Conservation (phyloP, 192 early-diverging fungal genomes). For the Haplosporangium gracile region DNA sequence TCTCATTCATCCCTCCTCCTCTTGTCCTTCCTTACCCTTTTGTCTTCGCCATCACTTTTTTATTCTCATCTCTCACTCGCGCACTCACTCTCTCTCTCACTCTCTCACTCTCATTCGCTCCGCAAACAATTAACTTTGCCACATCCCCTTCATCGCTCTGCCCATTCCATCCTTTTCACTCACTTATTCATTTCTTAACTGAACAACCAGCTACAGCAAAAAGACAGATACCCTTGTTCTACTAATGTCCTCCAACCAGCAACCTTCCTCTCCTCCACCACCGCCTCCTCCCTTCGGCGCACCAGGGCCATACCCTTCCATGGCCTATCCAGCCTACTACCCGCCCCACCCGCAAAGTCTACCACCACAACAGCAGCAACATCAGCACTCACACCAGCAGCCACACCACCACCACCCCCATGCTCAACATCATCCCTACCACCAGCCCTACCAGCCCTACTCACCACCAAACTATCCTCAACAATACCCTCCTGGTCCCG, state of each 20-base stretch:
- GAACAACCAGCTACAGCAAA: neutral
- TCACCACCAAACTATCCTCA: neutral
- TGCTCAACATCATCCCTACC: neutral
- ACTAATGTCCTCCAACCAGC: neutral
- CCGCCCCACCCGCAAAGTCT: neutral
- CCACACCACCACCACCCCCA: constrained; percentile 11
- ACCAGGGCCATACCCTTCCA: neutral
- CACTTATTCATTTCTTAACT: neutral
- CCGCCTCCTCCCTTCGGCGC: neutral
- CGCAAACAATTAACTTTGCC: neutral
- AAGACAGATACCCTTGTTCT: neutral
- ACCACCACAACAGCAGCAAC: neutral
- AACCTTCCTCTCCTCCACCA: neutral
- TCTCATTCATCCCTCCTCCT: neutral
- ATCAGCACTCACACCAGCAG: neutral
- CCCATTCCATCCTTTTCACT: neutral
- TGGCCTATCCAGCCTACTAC: neutral
- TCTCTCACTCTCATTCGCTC: constrained; percentile 3
- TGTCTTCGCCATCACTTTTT: neutral
- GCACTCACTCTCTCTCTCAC: neutral
- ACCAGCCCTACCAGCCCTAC: neutral
- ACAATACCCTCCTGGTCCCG: neutral
- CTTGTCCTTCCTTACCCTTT: neutral
- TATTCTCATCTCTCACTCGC: neutral
- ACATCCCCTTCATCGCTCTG: neutral